Percentiles rank a stretch among this genome's conserved stretches.
Conservation (phyloP, 805 yeast species). For the Nakazawaea molendinolei region DNA sequence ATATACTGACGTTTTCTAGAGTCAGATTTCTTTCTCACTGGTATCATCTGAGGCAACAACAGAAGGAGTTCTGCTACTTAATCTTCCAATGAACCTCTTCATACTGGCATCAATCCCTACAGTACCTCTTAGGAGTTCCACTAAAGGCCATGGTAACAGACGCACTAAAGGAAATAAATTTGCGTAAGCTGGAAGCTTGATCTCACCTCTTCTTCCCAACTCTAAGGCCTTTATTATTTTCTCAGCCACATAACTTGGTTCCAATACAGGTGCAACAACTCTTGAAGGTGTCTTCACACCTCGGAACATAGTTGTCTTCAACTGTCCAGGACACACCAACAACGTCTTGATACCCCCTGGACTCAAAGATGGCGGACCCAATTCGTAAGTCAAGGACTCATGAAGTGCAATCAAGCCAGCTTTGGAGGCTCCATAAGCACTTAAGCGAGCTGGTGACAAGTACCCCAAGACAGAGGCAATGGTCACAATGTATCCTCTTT, state of each 20-base stretch:
- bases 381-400: conserved; percentile 68
- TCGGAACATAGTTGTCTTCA: conserved; percentile 67
- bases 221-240: conserved; percentile 49
- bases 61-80: too few species aligned
- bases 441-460: conserved; percentile 72
- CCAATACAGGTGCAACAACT: conserved; percentile 76
- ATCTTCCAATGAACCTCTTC: conserved; percentile 23
- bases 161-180: conserved; percentile 66
- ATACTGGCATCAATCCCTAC: conserved; percentile 62
- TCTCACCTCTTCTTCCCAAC: conserved; percentile 59
- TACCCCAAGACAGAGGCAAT: conserved; percentile 83
- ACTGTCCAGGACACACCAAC: conserved; percentile 82
- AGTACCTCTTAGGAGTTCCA: conserved; percentile 42
- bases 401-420: conserved; percentile 82
- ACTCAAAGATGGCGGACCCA: conserved; percentile 44
- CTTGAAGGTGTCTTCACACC: conserved; percentile 70
- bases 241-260: conserved; percentile 59
- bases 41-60: too few species aligned
- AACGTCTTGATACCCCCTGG: conserved; percentile 59
- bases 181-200: conserved; percentile 73
- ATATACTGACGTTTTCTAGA: too few species aligned
- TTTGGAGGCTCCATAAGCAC: conserved; percentile 86
- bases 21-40: too few species aligned
- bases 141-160: conserved; percentile 66
- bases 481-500: conserved; percentile 73